A percentile compares a stretch with the other conserved stretches of the same genome.
phyloP scores from a whole-genome alignment of 176 grass and related monocot genomes.

The Metroxylon sagu region DNA sequence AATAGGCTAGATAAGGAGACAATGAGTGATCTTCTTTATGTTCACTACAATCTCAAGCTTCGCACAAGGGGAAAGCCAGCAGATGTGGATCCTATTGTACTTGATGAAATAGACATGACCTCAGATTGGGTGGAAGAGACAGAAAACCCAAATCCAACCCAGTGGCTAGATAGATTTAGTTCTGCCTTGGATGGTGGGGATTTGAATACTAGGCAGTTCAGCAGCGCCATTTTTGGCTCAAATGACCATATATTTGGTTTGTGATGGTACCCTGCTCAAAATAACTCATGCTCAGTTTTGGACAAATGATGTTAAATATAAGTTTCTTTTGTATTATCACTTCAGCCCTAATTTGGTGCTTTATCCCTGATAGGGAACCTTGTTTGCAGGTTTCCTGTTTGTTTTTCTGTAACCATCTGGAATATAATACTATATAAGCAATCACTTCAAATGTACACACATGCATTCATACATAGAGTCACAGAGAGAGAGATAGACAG shows the following conservation, averaged over 20 bases:
- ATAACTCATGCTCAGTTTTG: not conserved
- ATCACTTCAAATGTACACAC: no score
- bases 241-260: conserved; percentile 71
- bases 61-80: conserved; percentile 41
- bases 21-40: conserved; percentile 62
- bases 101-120: conserved; percentile 68
- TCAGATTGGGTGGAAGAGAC: conserved; percentile 87
- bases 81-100: conserved; percentile 50
- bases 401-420: no score
- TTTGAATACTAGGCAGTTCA: conserved; percentile 69
- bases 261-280: conserved; percentile 17
- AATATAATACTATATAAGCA: no score
- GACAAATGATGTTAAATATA: no score
- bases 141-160: conserved; percentile 49
- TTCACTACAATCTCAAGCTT: conserved; percentile 80
- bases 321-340: not conserved
- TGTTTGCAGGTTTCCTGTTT: no score
- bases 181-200: conserved; percentile 55
- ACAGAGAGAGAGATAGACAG: not conserved
- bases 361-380: no score
- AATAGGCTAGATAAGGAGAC: conserved; percentile 76
- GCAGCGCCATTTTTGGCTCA: conserved; percentile 56
- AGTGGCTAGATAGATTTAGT: conserved; percentile 85
- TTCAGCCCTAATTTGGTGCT: not conserved
- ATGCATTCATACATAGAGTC: conserved; percentile 7